A percentile compares a stretch with the other conserved stretches of the same genome.
phyloP scores from a whole-genome alignment of 768 basidiomycete genomes.

The Lyophyllum shimeji region DNA sequence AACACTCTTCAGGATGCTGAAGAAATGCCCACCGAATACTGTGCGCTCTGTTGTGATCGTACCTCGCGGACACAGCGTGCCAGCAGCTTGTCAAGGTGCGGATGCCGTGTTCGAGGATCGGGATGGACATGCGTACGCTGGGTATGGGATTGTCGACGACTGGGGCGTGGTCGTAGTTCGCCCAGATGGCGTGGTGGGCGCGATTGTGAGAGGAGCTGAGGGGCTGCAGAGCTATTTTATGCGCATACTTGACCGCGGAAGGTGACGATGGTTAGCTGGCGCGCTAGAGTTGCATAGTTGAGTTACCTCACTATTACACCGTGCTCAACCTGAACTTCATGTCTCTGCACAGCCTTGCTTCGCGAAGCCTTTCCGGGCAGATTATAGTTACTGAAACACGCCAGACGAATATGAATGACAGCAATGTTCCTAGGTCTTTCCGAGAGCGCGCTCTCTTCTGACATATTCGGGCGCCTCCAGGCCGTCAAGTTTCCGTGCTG shows the following conservation, averaged over 20 bases:
- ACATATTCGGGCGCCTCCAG: too few species aligned
- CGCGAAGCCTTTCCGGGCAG: too few species aligned
- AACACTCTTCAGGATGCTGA: conserved; percentile 13
- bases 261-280: too few species aligned
- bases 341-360: too few species aligned
- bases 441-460: too few species aligned
- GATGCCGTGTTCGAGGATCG: conserved; percentile 22
- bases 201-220: conserved; percentile 29
- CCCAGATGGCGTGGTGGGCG: conserved; percentile 48
- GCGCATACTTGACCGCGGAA: conserved; percentile 21
- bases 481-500: too few species aligned
- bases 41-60: conserved; percentile 29
- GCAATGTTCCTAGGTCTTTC: too few species aligned
- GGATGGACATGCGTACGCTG: conserved; percentile 36
- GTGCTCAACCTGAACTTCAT: too few species aligned
- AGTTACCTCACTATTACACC: too few species aligned
- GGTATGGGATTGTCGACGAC: conserved; percentile 33
- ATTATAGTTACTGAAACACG: too few species aligned
- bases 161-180: conserved; percentile 37
- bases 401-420: too few species aligned
- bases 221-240: conserved; percentile 35
- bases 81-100: conserved; percentile 32
- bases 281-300: too few species aligned
- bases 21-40: conserved; percentile 21
- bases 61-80: conserved; percentile 15